phyloP scores from a whole-genome alignment of 1,284 basidiomycete genomes.

The Sporisorium iseilematis-ciliati region DNA sequence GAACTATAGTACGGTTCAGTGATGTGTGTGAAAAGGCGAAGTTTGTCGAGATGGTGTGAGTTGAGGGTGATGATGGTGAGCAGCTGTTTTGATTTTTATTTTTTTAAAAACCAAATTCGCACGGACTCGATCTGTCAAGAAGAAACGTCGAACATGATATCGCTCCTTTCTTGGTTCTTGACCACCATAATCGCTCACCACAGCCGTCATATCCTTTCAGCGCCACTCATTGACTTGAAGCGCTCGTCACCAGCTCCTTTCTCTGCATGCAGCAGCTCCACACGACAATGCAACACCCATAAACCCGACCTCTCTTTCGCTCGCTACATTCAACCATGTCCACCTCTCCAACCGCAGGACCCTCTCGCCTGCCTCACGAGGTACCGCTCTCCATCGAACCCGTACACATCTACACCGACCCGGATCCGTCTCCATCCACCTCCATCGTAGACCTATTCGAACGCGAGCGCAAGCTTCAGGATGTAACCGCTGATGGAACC shows the following conservation, averaged over 20 bases:
- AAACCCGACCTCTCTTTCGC: not conserved
- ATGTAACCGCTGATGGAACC: slow-evolving; percentile 26
- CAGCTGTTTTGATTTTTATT: not conserved
- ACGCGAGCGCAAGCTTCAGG: slow-evolving; percentile 28
- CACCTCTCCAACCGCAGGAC: slow-evolving; percentile 11
- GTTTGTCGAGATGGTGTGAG: slow-evolving; percentile 2
- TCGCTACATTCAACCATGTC: slow-evolving; percentile 3
- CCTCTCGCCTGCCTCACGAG: slow-evolving; percentile 12
- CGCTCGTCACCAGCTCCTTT: not conserved
- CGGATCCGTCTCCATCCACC: not conserved
- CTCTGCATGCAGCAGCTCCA: no score
- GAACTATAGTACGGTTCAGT: not conserved
- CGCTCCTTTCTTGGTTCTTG: not conserved
- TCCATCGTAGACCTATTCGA: slow-evolving; percentile 15
- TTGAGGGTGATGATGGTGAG: slow-evolving; percentile 1
- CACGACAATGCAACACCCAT: slow-evolving; percentile 3
- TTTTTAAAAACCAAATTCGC: slow-evolving; percentile 1
- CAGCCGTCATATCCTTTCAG: not conserved
- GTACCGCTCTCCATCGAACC: slow-evolving; percentile 29
- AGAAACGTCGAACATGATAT: not conserved
- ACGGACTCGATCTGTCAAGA: slow-evolving; percentile 14
- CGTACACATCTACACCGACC: slow-evolving; percentile 39
- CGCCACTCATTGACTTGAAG: not conserved
- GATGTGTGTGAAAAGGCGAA: not conserved
- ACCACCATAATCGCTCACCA: not conserved